Percentiles rank a stretch among this genome's conserved stretches.
Evolutionary conservation across 805 yeast species (phyloP).

Genomic region (Diddensiella transvaalensis): DNA sequence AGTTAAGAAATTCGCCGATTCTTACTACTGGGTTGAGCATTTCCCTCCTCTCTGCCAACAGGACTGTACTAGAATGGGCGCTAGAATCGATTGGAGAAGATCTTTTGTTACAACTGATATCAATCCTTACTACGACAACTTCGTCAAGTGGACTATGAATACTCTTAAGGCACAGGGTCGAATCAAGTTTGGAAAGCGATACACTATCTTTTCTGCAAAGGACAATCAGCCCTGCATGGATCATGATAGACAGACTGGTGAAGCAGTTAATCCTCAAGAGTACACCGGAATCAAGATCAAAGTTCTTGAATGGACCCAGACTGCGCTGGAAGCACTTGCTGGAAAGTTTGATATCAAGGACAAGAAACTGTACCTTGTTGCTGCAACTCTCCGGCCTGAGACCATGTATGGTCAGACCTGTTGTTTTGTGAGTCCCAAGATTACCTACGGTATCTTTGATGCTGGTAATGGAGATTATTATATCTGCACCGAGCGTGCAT

Average conservation of each 20-base stretch:
- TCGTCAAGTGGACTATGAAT: slow-evolving; percentile 95
- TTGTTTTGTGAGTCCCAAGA: slow-evolving; percentile 95
- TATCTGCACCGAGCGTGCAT: slow-evolving; percentile 91
- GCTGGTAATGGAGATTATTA: slow-evolving; percentile 71
- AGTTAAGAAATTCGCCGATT: slow-evolving; percentile 82
- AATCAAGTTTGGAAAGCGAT: slow-evolving; percentile 96
- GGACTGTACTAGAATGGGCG: slow-evolving; percentile 80
- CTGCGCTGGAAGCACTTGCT: slow-evolving; percentile 45
- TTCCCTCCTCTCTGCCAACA: slow-evolving; percentile 87
- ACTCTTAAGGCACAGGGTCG: slow-evolving; percentile 78
- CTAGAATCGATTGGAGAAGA: slow-evolving; percentile 98
- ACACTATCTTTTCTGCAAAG: slow-evolving; percentile 94
- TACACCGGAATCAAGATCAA: slow-evolving; percentile 89
- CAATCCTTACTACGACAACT: slow-evolving; percentile 92
- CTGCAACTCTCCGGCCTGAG: slow-evolving; percentile 97
- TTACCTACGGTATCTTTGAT: slow-evolving; percentile 85
- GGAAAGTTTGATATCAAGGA: slow-evolving; percentile 41
- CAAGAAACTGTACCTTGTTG: slow-evolving; percentile 78
- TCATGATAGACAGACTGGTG: slow-evolving; percentile 96
- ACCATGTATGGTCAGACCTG: slow-evolving; percentile 99
- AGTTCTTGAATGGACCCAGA: slow-evolving; percentile 57
- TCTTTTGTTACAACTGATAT: slow-evolving; percentile 92
- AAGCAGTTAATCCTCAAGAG: slow-evolving; percentile 96
- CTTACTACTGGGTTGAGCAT: slow-evolving; percentile 82
- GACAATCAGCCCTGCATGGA: slow-evolving; percentile 99